A percentile compares a stretch with the other conserved stretches of the same genome.
phyloP scores from a whole-genome alignment of 2,329 filamentous ascomycete species.

The Colletotrichum costaricense region DNA sequence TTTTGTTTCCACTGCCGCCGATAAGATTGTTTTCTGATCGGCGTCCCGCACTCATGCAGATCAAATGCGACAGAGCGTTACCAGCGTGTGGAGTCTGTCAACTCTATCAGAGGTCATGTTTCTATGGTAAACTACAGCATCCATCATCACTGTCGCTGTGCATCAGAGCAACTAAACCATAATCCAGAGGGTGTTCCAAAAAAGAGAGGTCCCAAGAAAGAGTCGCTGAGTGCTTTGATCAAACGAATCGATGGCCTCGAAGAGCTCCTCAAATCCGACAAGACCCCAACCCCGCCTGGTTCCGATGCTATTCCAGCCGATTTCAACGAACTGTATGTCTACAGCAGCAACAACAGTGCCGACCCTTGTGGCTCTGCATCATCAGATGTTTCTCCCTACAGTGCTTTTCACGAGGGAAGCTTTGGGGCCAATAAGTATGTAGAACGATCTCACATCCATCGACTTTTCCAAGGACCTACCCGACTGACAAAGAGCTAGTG shows the following conservation, averaged over 20 bases:
- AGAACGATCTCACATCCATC: too few species aligned
- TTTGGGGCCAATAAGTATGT: slow-evolving; percentile 12
- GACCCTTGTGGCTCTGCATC: slow-evolving; percentile 19
- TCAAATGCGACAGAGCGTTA: slow-evolving; percentile 34
- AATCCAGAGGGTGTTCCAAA: slow-evolving; percentile 16
- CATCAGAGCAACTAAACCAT: neutral
- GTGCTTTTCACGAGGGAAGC: neutral
- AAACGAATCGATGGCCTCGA: slow-evolving; percentile 29
- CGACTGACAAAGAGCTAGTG: neutral
- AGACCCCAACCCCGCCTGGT: slow-evolving; percentile 20
- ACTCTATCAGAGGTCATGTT: slow-evolving; percentile 30
- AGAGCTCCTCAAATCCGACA: slow-evolving; percentile 32
- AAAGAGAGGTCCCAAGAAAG: slow-evolving; percentile 28
- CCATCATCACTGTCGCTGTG: neutral
- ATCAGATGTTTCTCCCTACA: slow-evolving; percentile 19
- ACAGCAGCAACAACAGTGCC: neutral
- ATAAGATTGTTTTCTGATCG: slow-evolving; percentile 31
- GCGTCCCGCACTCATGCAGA: slow-evolving; percentile 13
- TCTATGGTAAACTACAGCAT: slow-evolving; percentile 11
- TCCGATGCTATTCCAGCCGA: slow-evolving; percentile 12
- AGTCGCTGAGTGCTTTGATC: slow-evolving; percentile 29
- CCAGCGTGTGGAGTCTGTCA: slow-evolving; percentile 31
- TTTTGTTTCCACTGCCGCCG: neutral
- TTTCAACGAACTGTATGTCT: neutral
- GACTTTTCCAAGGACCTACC: neutral